Percentiles rank a stretch among this genome's conserved stretches.
Conservation (phyloP, 768 basidiomycete species). For the Suillus decipiens region DNA sequence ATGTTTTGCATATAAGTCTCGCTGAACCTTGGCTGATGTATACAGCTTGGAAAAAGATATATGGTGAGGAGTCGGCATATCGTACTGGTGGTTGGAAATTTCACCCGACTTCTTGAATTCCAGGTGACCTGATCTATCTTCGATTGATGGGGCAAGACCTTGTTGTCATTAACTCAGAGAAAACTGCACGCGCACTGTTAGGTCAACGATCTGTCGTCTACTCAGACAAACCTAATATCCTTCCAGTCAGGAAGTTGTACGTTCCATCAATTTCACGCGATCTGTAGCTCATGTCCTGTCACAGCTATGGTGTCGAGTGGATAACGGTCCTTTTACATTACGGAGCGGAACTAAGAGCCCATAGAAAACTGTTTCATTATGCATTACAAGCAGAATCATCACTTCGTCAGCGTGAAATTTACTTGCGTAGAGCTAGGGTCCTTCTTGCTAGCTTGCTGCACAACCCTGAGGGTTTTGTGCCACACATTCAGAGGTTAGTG, state of each 20-base stretch:
- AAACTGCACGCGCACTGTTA: constrained; percentile 6
- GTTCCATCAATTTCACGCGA: not conserved
- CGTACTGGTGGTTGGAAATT: not conserved
- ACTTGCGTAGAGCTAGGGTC: constrained; percentile 9
- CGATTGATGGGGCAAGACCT: constrained; percentile 6
- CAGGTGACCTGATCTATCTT: not conserved
- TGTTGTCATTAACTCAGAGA: constrained; percentile 14
- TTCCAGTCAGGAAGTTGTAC: constrained; percentile 3
- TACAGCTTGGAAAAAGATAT: constrained; percentile 30
- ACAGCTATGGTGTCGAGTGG: constrained; percentile 30
- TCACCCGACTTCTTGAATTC: not conserved
- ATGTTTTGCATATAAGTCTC: constrained; percentile 26
- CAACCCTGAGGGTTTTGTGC: constrained; percentile 17
- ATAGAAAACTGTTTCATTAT: constrained; percentile 23
- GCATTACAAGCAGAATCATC: constrained; percentile 17
- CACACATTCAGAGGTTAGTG: constrained; percentile 22
- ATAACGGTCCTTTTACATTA: constrained; percentile 24
- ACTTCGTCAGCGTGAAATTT: constrained; percentile 15
- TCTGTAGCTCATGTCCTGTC: not conserved
- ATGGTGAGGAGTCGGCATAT: constrained; percentile 29
- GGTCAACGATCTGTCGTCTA: constrained; percentile 13
- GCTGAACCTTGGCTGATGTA: constrained; percentile 35
- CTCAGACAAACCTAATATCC: constrained; percentile 10
- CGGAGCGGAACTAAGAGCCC: constrained; percentile 20
- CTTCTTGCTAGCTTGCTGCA: constrained; percentile 18